Evolutionary conservation across 768 basidiomycete genomes (phyloP), one percentile per base, ranked within the genome.

Genomic region (Tylopilus sp.): DNA sequence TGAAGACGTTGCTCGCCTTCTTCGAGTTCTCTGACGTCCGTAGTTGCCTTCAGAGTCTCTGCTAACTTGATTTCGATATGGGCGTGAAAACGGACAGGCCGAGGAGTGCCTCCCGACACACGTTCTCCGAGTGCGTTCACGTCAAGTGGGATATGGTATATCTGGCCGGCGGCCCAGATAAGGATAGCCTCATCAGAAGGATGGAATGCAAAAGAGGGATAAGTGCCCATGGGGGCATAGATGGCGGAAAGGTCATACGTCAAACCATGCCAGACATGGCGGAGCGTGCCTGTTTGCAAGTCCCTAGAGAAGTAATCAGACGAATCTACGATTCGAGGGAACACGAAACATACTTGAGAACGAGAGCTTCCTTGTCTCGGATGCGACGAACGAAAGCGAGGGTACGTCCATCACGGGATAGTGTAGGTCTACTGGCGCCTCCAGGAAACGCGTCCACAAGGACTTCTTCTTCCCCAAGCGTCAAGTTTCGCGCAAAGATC

Each of bases 181-280:
- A 88, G 74, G 47, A 88, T 69, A 21, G 62, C 64, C 20, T 58
- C 55, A 21, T 64, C 59, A 25, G 53, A 59, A 7, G 64, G 51
- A 52, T 54, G 50, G 61, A 88, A 88, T 9, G 86, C 75, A 60
- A 85, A 89, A 1, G 85, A 82, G 0, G 86, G 87, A 57, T 89
- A 89, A 36, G 86, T 89, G 11, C 86, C 85, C 85, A 88, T 88
- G 0, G 87, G 86, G 13, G 86, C 83, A 9, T 81, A 86, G 45
- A 86, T 73, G 10, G 65, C 63, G 20, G 73, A 73, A n/a, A 83
- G 71, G 61, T 89, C 86, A 58, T 86, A 87, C 2, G 77, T 83
- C 28, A 89, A 71, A 0, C 85, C 86, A 48, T 86, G 69, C 83
- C 83, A 88, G 17, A 82, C 65, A 59, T 88, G 68, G 57, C 77